Evolutionary conservation across 768 basidiomycete genomes (phyloP).

Genomic region (Hygrophoropsis aurantiaca): DNA sequence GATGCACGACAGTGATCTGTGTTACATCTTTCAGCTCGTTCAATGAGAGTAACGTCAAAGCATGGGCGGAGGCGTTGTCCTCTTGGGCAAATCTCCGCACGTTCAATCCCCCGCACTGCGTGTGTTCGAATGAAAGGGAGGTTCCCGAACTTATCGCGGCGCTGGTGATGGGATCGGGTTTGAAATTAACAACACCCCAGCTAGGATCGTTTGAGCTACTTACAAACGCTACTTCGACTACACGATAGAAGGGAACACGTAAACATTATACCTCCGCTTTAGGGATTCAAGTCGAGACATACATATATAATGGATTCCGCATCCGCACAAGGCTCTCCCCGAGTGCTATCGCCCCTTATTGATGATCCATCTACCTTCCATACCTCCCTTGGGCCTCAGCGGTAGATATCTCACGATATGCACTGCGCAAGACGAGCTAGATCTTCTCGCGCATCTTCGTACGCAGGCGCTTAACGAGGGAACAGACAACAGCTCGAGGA

Average conservation of each 20-base stretch:
- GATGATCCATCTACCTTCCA: conserved; percentile 59
- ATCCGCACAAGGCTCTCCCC: no score
- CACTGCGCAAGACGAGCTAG: conserved; percentile 60
- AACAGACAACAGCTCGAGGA: conserved; percentile 38
- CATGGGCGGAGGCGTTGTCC: conserved; percentile 63
- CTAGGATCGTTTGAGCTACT: conserved; percentile 70
- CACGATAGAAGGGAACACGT: no score
- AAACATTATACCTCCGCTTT: no score
- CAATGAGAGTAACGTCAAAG: conserved; percentile 47
- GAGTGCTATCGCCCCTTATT: conserved; percentile 50
- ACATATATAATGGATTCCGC: no score
- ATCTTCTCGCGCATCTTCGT: conserved; percentile 48
- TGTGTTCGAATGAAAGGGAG: conserved; percentile 75
- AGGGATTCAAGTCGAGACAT: no score
- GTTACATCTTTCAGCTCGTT: no score
- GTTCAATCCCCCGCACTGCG: conserved; percentile 92
- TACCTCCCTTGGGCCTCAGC: conserved; percentile 52
- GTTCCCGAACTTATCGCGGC: conserved; percentile 62
- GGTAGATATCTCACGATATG: conserved; percentile 59
- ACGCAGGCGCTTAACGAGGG: conserved; percentile 48
- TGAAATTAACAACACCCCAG: conserved; percentile 70
- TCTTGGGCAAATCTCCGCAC: conserved; percentile 70
- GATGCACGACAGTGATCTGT: no score
- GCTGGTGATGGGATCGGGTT: conserved; percentile 69
- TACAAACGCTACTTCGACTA: conserved; percentile 57